Conservation (phyloP, 2,329 filamentous ascomycete species). For the Orbilia brochopaga region DNA sequence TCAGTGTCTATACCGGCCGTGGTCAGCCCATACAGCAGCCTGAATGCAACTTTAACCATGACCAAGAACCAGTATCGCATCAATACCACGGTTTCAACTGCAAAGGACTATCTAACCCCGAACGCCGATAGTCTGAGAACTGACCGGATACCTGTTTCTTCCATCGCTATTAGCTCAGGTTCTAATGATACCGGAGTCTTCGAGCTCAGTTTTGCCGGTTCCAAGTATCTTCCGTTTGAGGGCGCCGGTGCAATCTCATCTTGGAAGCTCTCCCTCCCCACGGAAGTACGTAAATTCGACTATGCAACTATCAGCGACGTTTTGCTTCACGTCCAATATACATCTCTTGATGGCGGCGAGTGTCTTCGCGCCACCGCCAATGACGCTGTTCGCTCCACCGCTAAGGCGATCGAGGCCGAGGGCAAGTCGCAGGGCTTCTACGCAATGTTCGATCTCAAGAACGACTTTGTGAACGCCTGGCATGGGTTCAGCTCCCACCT, state of each 20-base stretch:
- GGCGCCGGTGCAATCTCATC: constrained; percentile 56
- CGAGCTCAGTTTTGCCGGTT: constrained; percentile 56
- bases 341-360: constrained; percentile 55
- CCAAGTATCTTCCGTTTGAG: constrained; percentile 59
- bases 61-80: constrained; percentile 40
- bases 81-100: background rate
- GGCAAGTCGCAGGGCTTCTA: no score
- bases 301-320: constrained; percentile 57
- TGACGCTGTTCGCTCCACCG: constrained; percentile 1
- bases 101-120: background rate
- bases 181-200: constrained; percentile 57
- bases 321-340: constrained; percentile 58
- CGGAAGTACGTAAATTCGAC: constrained; percentile 56
- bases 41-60: constrained; percentile 54
- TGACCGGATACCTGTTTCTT: constrained; percentile 52
- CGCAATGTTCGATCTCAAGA: no score
- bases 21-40: constrained; percentile 55
- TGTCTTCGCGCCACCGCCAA: constrained; percentile 49
- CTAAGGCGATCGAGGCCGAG: no score
- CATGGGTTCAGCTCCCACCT: no score
- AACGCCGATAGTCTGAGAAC: constrained; percentile 49
- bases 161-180: constrained; percentile 55
- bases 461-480: no score
- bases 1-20: constrained; percentile 56
- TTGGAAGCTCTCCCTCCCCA: constrained; percentile 56